Base-by-base conservation (phyloP, 208 protist species). In the Vickermania ingenoplastis region DNA sequence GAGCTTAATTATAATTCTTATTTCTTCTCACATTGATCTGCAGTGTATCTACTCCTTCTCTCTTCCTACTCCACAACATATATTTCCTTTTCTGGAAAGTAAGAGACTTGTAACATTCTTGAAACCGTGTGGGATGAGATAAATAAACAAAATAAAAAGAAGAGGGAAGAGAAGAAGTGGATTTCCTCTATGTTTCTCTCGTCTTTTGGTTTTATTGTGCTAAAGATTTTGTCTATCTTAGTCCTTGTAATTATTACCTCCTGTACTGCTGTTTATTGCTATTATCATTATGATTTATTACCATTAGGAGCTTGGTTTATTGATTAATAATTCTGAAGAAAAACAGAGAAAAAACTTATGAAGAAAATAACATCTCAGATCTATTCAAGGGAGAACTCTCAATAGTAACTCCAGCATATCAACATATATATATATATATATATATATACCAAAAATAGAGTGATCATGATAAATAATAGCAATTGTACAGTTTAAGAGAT, bases 261-360 rank as follows among this genome's bases (percentile, higher is more conserved):
- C 24, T 25, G 7, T 11, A 28, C 51, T 22, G n/a, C 7, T 55
- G n/a, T 22, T n/a, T n/a, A 45, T 17, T n/a, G 36, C 36, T n/a
- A 45, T 45, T 17, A 7, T 45, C 36, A 45, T 17, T n/a, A n/a
- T 45, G 17, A 45, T 45, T 55, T 55, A n/a, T 7, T 14, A 55
- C 22, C n/a, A 55, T 22, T n/a, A n/a, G n/a, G n/a, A n/a, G n/a
- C n/a, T n/a, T n/a, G n/a, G n/a, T n/a, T n/a, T n/a, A n/a, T 55
- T 55, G 7, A 27, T 55, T 55, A 22, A 55, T 5, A 22, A 25
- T 55, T 27, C 36, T 45, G 36, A 50, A 62, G 17, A 59, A 27
- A 60, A 60, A 63, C 7, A 63, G 23, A 63, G 23, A 62, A 63
- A 63, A 61, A 61, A 63, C n/a, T 23, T 62, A 36, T 63, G 30